Evolutionary conservation across 2,329 filamentous ascomycete species (phyloP).

Genomic region (Fusarium oligoseptatum): DNA sequence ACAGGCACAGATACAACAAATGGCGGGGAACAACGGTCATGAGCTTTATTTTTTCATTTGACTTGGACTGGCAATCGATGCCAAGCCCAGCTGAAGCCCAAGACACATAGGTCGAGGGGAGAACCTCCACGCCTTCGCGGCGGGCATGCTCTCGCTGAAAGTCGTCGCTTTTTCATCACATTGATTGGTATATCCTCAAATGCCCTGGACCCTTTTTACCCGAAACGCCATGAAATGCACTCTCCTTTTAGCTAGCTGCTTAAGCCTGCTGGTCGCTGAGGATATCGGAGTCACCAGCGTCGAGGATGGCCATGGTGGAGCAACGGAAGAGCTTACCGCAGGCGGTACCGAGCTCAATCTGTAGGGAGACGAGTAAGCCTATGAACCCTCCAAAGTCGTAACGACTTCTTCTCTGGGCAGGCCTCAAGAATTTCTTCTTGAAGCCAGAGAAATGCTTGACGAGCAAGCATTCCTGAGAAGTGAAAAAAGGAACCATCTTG

Average conservation of each 20-base stretch:
- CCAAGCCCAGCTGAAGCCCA: conserved; percentile 44
- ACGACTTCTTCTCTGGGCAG: conserved; percentile 94
- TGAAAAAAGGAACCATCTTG: conserved; percentile 37
- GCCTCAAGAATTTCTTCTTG: conserved; percentile 53
- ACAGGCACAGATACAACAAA: not conserved
- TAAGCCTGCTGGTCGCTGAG: conserved; percentile 81
- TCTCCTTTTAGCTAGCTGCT: conserved; percentile 43
- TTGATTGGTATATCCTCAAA: conserved; percentile 55
- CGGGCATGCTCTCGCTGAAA: conserved; percentile 41
- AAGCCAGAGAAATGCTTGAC: conserved; percentile 39
- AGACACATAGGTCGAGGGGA: conserved; percentile 44
- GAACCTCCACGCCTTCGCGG: conserved; percentile 29
- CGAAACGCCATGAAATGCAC: conserved; percentile 59
- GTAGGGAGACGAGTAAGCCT: conserved; percentile 68
- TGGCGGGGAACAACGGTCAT: conserved; percentile 52
- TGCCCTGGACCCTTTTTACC: conserved; percentile 54
- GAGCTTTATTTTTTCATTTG: conserved; percentile 55
- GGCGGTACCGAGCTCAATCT: conserved; percentile 98
- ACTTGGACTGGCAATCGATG: conserved; percentile 42
- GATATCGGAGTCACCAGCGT: conserved; percentile 99
- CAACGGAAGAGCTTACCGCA: conserved; percentile 99
- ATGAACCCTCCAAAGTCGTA: conserved; percentile 89
- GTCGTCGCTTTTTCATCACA: conserved; percentile 51
- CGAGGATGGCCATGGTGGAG: conserved; percentile 96
- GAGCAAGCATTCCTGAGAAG: conserved; percentile 43